Percentiles rank a stretch among this genome's conserved stretches.
Evolutionary conservation across 768 basidiomycete species (phyloP).

Genomic region (Xerocomellus amylosporus): DNA sequence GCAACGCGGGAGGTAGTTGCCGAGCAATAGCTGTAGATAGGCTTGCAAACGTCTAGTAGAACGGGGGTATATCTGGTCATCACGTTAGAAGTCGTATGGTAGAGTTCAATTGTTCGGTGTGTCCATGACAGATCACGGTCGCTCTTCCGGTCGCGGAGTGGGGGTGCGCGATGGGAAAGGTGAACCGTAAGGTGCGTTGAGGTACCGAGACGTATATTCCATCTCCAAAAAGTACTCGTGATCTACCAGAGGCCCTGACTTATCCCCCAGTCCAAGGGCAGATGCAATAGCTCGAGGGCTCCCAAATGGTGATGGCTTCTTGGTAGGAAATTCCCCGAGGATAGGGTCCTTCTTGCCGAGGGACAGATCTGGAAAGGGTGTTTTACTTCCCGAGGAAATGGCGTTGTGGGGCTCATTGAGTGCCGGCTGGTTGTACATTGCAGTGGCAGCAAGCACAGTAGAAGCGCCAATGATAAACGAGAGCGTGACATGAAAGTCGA

Average conservation of each 20-base stretch:
- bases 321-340: constrained; percentile 53
- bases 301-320: constrained; percentile 48
- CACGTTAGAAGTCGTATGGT: constrained; percentile 35
- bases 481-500: constrained; percentile 84
- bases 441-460: constrained; percentile 85
- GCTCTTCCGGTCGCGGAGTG: constrained; percentile 40
- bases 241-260: constrained; percentile 22
- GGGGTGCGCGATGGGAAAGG: constrained; percentile 49
- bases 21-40: constrained; percentile 35
- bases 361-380: constrained; percentile 44
- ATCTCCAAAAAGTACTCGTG: constrained; percentile 40
- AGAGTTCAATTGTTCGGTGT: constrained; percentile 19
- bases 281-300: constrained; percentile 50
- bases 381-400: constrained; percentile 32
- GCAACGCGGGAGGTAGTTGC: constrained; percentile 21
- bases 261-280: constrained; percentile 43
- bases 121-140: constrained; percentile 23
- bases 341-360: constrained; percentile 53
- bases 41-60: constrained; percentile 33
- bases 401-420: constrained; percentile 37
- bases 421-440: constrained; percentile 86
- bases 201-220: constrained; percentile 43
- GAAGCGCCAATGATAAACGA: constrained; percentile 83
- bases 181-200: constrained; percentile 49
- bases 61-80: constrained; percentile 34